phyloP scores from a whole-genome alignment of 1,284 basidiomycete genomes.

The Ceratobasidium sp. region DNA sequence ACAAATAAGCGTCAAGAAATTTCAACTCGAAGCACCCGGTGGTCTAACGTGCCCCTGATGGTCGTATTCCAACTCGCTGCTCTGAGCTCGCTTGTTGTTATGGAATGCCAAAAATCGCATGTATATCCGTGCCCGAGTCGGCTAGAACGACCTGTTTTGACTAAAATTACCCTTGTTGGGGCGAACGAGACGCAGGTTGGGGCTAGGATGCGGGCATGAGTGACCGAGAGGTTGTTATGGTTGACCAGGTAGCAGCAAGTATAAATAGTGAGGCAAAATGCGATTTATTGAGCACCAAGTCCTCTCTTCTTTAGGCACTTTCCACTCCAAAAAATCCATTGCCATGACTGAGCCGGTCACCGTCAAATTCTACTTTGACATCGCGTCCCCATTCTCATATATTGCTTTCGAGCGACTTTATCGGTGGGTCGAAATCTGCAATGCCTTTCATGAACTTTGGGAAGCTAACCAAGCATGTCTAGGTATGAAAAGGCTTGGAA shows the following conservation, averaged over 20 bases:
- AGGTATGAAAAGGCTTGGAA: conserved; percentile 27
- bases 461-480: no score
- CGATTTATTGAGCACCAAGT: neutral
- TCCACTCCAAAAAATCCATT: neutral
- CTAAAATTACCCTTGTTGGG: neutral
- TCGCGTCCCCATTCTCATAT: conserved; percentile 25
- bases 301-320: no score
- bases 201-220: neutral
- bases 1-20: no score
- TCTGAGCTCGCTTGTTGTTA: no score
- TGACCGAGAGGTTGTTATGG: no score
- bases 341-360: neutral
- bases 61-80: no score
- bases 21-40: no score
- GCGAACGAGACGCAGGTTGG: neutral
- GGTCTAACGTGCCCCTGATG: no score
- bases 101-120: neutral
- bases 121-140: neutral
- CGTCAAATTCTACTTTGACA: conserved; percentile 32
- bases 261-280: neutral
- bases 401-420: conserved; percentile 22
- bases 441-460: neutral
- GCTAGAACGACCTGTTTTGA: neutral
- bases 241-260: neutral
- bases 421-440: neutral